These are phyloP conservation scores for Neurospora sp. DNA, from an alignment of 495 filamentous ascomycete genomes.

Conservation along the genomic window DNA sequence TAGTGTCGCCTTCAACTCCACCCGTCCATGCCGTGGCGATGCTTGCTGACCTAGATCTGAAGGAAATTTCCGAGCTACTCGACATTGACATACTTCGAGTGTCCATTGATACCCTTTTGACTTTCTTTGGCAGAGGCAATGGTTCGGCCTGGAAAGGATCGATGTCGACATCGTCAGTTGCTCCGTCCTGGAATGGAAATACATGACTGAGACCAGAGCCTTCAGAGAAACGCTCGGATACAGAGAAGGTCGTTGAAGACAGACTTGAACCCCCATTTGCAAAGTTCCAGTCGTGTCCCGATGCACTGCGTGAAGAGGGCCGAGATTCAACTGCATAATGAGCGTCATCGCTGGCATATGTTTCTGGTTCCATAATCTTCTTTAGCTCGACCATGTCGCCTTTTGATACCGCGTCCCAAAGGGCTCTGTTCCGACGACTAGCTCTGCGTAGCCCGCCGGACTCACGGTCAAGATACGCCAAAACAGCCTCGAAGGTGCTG, in stretches of 20 bases:
- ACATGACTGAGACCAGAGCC: constrained; percentile 70
- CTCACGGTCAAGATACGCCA: constrained; percentile 80
- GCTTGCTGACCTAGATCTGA: constrained; percentile 64
- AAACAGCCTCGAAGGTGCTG: constrained; percentile 91
- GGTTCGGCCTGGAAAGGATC: constrained; percentile 15
- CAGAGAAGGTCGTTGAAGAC: constrained; percentile 34
- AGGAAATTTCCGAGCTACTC: constrained; percentile 71
- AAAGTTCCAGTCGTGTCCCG: constrained; percentile 32
- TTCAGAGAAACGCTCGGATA: constrained; percentile 36
- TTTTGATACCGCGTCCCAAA: constrained; percentile 77
- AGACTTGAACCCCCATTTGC: constrained; percentile 34
- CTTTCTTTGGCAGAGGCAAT: constrained; percentile 38
- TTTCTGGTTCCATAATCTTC: constrained; percentile 63
- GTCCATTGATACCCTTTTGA: constrained; percentile 81
- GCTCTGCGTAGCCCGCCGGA: constrained; percentile 71
- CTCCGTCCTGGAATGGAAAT: constrained; percentile 70
- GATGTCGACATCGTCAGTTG: constrained; percentile 24
- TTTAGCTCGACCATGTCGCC: constrained; percentile 68
- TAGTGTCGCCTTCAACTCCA: constrained; percentile 74
- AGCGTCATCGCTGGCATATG: constrained; percentile 35
- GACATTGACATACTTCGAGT: constrained; percentile 85
- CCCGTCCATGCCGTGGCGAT: constrained; percentile 56
- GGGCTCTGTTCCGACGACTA: constrained; percentile 70
- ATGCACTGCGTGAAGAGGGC: constrained; percentile 28
- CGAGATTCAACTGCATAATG: constrained; percentile 20